Evolutionary conservation across 2,329 filamentous ascomycete species (phyloP).

Genomic region (Pestalotiopsis sp.): DNA sequence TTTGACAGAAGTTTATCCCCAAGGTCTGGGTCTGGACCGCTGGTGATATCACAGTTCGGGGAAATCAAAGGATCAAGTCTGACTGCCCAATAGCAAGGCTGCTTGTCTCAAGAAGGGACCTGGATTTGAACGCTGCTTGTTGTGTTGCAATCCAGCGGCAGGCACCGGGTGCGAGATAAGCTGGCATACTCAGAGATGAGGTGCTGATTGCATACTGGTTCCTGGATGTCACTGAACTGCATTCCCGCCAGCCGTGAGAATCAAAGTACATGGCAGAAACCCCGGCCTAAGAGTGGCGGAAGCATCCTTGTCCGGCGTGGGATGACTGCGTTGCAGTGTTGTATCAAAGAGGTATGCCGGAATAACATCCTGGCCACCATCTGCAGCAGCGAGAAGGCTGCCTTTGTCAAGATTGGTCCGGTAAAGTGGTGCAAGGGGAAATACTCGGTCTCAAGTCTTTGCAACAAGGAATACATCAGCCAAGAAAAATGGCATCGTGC

Average conservation of each 20-base stretch:
- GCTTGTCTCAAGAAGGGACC: neutral
- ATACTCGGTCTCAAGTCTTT: neutral
- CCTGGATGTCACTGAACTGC: conserved; percentile 9
- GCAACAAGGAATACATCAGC: neutral
- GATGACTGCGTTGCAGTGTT: conserved; percentile 5
- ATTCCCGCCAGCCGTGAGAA: neutral
- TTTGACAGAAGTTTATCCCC: conserved; percentile 2
- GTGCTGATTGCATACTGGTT: neutral
- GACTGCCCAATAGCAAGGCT: neutral
- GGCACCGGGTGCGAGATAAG: neutral
- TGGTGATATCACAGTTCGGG: neutral
- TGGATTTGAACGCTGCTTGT: neutral
- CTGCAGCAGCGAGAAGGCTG: neutral
- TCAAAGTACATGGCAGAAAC: neutral
- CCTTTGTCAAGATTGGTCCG: neutral
- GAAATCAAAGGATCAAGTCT: neutral
- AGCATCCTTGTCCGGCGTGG: neutral
- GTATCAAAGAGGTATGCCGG: conserved; percentile 10
- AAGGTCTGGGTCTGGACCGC: neutral
- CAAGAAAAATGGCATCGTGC: neutral
- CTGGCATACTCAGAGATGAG: neutral
- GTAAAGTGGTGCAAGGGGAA: neutral
- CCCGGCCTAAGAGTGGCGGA: neutral
- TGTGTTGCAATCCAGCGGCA: neutral
- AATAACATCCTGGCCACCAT: neutral